Base-by-base conservation (phyloP, 805 yeast genomes). In the Candida ascalaphidarum region DNA sequence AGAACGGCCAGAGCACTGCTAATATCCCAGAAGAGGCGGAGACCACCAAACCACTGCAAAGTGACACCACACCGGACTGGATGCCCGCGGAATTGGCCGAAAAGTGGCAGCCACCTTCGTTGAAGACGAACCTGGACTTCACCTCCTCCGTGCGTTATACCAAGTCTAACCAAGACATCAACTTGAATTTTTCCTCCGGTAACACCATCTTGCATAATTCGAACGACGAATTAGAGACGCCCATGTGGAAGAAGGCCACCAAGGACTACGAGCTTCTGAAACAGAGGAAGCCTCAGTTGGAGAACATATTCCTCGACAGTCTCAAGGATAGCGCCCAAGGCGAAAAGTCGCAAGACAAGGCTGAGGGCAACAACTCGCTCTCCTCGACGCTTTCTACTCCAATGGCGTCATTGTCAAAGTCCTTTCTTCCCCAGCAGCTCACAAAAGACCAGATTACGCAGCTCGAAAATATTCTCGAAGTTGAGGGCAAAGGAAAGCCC, bases 321-420 rank as follows among this genome's bases (percentile, higher is more conserved):
- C 35, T 40, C 3, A 35, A 41, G 22, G 43, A 38, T 15, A n/a
- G 28, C 25, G 10, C 22, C 19, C 24, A 36, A 12, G 25, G 22
- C 17, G 33, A 28, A 7, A 17, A 17, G 18, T 17, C 18, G 6
- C 8, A 17, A 9, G 23, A 33, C 21, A 26, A 28, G 17, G 12
- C 25, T 25, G 2, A 34, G 28, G 34, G 39, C 26, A 41, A 40
- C 28, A 41, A 49, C 25, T 40, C 60, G 1, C 30, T 45, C 14
- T 55, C 61, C 1, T 55, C 63, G 8, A 56, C 61, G 1, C 35
- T 52, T 20, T 58, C 65, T 3, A 60, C 67, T 2, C 67, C 66
- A 4, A 47, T 57, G 40, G 40, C 39, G 13, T 26, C 46, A 9
- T 31, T 37, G 17, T n/a, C 17, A 19, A n/a, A 11, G 17, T 17